Evolutionary conservation across 2,329 filamentous ascomycete species (phyloP), one percentile per base, ranked within the genome.

Genomic region (Lojkania enalia): DNA sequence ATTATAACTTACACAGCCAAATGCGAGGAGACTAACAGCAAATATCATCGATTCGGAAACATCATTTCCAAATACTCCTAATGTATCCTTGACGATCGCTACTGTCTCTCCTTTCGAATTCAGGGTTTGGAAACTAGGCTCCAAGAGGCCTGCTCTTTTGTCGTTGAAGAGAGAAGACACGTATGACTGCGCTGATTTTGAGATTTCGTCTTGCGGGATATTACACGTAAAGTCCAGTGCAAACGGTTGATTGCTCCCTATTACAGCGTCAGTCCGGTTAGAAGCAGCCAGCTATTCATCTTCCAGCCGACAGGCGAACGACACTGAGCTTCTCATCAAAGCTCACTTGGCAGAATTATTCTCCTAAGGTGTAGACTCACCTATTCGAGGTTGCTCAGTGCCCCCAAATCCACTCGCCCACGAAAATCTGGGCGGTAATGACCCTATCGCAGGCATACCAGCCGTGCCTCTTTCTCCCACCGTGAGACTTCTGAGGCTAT

Each of bases 41-140:
- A 56, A 52, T 2, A 60, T 37, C 2, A 49, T 44, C 2, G 54
- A 52, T n/a, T 52, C 30, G 16, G 56, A 47, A 5, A 60, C 48
- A 11, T 47, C 35, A 27, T 48, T 47, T n/a, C 54, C 52, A 20
- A 43, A 50, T 5, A 39, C 20, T 13, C 33, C 43, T 16, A 59
- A 31, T 1, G 45, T 55, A 13, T 57, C 50, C 30, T 53, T 52
- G 7, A 57, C 47, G 2, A 51, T 40, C 15, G 52, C 31, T 31
- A 57, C 51, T 13, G 49, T 49, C 35, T 57, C 48, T 23, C 51
- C 54, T 36, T 53, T 53, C 11, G 48, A 41, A 19, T 54, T 48
- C 42, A 59, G 41, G 11, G 55, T 59, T 14, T 55, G 48, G 16
- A 53, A 48, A 38, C 51, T 57, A 2, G 54, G 50, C 36, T 53